A percentile compares a stretch with the other conserved stretches of the same genome.
phyloP scores from a whole-genome alignment of 805 yeast species.

The Teunomyces gatunensis region DNA sequence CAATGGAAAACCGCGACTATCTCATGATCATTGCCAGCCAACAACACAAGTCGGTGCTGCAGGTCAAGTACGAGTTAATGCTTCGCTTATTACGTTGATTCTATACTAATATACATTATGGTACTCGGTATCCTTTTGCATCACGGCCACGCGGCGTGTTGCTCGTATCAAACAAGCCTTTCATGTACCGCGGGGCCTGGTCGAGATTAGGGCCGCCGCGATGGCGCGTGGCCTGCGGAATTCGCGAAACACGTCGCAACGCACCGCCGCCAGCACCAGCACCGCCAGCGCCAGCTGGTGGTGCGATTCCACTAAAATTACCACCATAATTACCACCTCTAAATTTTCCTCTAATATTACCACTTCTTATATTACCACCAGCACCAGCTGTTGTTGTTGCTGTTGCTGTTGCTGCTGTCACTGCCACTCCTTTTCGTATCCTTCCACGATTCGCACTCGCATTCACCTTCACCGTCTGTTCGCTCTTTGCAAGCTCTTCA shows the following conservation, averaged over 20 bases:
- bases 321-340: too few relatives aligned
- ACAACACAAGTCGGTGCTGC: constrained; percentile 42
- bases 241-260: constrained; percentile 13
- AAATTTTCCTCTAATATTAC: too few relatives aligned
- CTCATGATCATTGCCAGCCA: constrained; percentile 38
- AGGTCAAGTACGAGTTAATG: constrained; percentile 40
- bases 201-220: constrained; percentile 35
- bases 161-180: constrained; percentile 32
- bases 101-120: constrained; percentile 6
- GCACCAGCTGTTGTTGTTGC: too few relatives aligned
- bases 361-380: too few relatives aligned
- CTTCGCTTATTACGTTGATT: constrained; percentile 19
- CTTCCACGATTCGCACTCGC: too few relatives aligned
- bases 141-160: constrained; percentile 5
- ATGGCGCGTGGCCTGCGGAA: constrained; percentile 17
- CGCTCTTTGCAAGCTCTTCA: constrained; percentile 1
- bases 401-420: too few relatives aligned
- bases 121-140: constrained; percentile 1
- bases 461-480: background rate
- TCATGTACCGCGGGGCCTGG: constrained; percentile 44
- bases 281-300: too few relatives aligned
- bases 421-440: too few relatives aligned
- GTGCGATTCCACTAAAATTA: too few relatives aligned
- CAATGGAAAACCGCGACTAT: constrained; percentile 39
- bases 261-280: background rate